Percentiles rank a stretch among this genome's conserved stretches.
Evolutionary conservation across 768 basidiomycete genomes (phyloP).

Genomic region (Pleurotus eryngii): DNA sequence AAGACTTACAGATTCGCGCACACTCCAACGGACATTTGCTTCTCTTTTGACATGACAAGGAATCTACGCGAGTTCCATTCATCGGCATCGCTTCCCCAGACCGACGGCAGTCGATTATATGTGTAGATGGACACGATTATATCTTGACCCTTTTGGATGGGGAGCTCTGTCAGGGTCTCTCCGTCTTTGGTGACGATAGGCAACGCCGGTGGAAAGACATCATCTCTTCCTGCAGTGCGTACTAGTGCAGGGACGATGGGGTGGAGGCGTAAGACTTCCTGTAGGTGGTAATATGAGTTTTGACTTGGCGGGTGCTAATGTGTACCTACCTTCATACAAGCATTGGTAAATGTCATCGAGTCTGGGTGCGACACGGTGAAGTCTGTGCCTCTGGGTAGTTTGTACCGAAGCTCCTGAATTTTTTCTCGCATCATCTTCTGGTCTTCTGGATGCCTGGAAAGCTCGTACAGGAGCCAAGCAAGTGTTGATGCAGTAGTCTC

Average conservation of each 20-base stretch:
- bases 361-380: neutral
- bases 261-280: slow-evolving; percentile 29
- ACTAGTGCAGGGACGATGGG: slow-evolving; percentile 24
- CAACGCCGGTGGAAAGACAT: slow-evolving; percentile 39
- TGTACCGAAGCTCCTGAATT: slow-evolving; percentile 22
- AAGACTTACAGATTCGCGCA: slow-evolving; percentile 23
- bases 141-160: slow-evolving; percentile 31
- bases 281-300: neutral
- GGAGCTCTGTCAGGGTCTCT: slow-evolving; percentile 25
- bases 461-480: slow-evolving; percentile 44
- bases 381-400: neutral
- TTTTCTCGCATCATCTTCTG: slow-evolving; percentile 47
- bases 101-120: slow-evolving; percentile 28
- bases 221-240: slow-evolving; percentile 25
- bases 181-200: slow-evolving; percentile 33
- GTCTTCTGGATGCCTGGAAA: slow-evolving; percentile 38
- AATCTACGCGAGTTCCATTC: slow-evolving; percentile 18
- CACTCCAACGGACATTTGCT: slow-evolving; percentile 19
- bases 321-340: slow-evolving; percentile 3
- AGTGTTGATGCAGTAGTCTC: slow-evolving; percentile 39
- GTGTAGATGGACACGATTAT: slow-evolving; percentile 31
- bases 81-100: slow-evolving; percentile 20
- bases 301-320: no score
- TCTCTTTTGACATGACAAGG: slow-evolving; percentile 7
- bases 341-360: neutral